Base-by-base conservation (phyloP, 306 rosid species). In the Pachyrhizus erosus region DNA sequence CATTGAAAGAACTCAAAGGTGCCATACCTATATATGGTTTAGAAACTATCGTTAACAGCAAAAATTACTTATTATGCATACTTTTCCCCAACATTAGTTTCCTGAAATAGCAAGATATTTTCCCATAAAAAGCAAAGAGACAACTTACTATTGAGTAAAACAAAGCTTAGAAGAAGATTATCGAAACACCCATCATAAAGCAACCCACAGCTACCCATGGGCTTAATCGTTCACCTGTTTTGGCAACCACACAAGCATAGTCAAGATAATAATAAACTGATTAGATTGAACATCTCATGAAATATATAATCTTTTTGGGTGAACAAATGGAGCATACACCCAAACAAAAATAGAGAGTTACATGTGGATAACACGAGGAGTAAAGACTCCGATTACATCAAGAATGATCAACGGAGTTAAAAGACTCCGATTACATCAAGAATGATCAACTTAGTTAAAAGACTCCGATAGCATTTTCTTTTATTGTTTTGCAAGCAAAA, bases 191-290 rank as follows among this genome's bases (percentile, higher is more conserved):
- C 91, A 91, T 91, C 64, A 82, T 55, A 80, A 91, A 86, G 84
- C 94, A 89, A 55, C 92, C 87, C 42, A 61, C 49, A 64, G 91
- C 87, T 76, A 91, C 92, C 92, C 94, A 91, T 2, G 92, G 92
- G 76, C 94, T 89, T 80, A 91, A 86, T 18, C 94, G 94, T 78
- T 91, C 91, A 84, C 94, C 92, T 91, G 88, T 64, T 75, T 70
- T 80, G 84, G 66, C 64, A 84, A 83, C 49, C 74, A 77, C 42
- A 55, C 14, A 81, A 72, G 33, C 58, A 68, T 60, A 66, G 42
- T 75, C 33, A 82, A 46, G 45, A 76, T 83, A 33, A 54, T 31
- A 75, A 58, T 48, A n/a, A n/a, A 27, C 66, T 5, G 21, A 68
- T 10, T 34, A 68, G 66, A 20, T 82, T 79, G 21, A 66, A 79